Evolutionary conservation across 2,329 filamentous ascomycete genomes (phyloP), one percentile per base, ranked within the genome.

Genomic region (Fusarium pseudocircinatum): DNA sequence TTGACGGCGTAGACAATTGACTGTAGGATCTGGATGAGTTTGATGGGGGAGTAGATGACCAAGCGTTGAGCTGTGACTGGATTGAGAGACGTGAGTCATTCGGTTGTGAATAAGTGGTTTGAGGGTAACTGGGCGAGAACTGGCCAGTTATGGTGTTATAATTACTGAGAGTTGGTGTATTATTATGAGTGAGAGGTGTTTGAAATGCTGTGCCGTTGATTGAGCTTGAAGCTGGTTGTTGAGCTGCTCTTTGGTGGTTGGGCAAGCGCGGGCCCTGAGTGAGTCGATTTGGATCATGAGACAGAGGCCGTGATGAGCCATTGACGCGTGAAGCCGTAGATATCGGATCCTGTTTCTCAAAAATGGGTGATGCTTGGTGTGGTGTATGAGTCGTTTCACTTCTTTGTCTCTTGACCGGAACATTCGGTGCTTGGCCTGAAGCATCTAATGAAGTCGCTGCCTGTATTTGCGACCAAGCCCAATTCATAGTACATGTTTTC

Each of bases 401-500:
- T 6, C 65, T 67, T 11, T 70, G 71, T 0, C 67, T 65, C 60
- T 77, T 69, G 10, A 50, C 43, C 24, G 67, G 47, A 36, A 60
- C 40, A 15, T 44, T 44, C 15, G 54, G 56, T 16, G 26, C n/a
- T 1, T 20, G 36, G 12, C 34, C 50, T 16, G 67, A 53, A 10
- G 69, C 63, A 34, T 72, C 69, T 40, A 61, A 15, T 11, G 70
- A 59, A 13, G 71, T 69, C 28, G 69, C 66, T 42, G 63, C 54
- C 9, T 70, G 69, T 16, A 73, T 54, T 40, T 67, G 70, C 2
- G 72, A 69, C 52, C 67, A 65, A 1, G 67, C 75, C 79, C 78
- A 80, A 18, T 74, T 72, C 56, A 79, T 69, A 9, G 79, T 79
- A 61, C 79, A 81, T 18, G 66, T 67, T 57, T 81, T 81, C 22